Base-by-base conservation (phyloP, 257 asterid species). In the Solanum acaule region DNA sequence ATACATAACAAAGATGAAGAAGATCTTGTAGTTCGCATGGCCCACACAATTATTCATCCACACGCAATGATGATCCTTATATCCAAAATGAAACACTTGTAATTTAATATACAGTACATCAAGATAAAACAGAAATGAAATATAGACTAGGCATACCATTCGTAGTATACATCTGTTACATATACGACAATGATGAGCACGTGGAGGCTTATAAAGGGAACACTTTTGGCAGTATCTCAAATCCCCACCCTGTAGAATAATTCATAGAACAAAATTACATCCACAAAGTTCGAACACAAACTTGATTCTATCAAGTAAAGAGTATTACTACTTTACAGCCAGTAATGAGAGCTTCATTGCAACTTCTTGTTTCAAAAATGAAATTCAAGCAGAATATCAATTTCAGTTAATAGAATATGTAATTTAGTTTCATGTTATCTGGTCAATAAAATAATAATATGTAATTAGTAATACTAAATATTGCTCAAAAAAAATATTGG, bases 41-140 rank as follows among this genome's bases (percentile, higher is more conserved):
- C 99, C 99, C 88, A 96, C 98, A 76, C 99, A 96, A 79, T 95
- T 96, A 90, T 95, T 95, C 96, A 96, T 92, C 98, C 99, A 96
- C 87, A 95, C 90, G 86, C 99, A 95, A 87, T 96, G 98, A 91
- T 95, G 98, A 93, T 96, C 98, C 99, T 96, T 88, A 89, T 88
- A 93, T 92, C 81, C 90, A 92, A 87, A 88, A 93, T 88, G 88
- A 90, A 92, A 88, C 70, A 89, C 49, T 91, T 93, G 81, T 91
- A 89, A 77, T 65, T 63, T 90, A 88, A 84, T 92, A 88, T 88
- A 87, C 65, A 88, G 42, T 88, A 87, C 38, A 90, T 83, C 33
- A 70, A 91, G 88, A 87, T 72, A 91, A 91, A 85, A 88, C 15
- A 79, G 35, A 81, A 84, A 90, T n/a, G 84, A 88, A 88, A 92